Evolutionary conservation across 2,329 filamentous ascomycete species (phyloP).

Genomic region (Colletotrichum truncatum): DNA sequence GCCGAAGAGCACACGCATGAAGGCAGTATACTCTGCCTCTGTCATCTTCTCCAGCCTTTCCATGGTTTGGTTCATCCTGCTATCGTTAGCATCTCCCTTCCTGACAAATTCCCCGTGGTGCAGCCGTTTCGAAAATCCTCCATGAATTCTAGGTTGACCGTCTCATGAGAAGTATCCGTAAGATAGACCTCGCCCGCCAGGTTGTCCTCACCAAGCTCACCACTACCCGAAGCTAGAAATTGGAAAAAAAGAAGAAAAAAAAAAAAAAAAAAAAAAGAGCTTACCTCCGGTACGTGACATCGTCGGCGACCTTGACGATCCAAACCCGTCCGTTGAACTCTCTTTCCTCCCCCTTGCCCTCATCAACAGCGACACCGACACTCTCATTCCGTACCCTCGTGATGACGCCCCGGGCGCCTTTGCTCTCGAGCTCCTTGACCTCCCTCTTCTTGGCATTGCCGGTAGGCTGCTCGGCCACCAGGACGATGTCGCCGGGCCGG

Average conservation of each 20-base stretch:
- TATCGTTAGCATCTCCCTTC: neutral
- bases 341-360: conserved; percentile 62
- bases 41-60: conserved; percentile 65
- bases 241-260: too few relatives aligned
- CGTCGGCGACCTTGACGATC: conserved; percentile 74
- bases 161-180: too few relatives aligned
- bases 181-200: too few relatives aligned
- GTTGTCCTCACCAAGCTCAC: too few relatives aligned
- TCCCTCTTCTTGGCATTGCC: conserved; percentile 78
- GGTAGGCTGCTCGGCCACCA: conserved; percentile 78
- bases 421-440: conserved; percentile 74
- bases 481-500: conserved; percentile 80
- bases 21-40: conserved; percentile 65
- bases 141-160: too few relatives aligned
- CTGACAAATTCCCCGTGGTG: too few relatives aligned
- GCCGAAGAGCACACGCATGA: conserved; percentile 72
- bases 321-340: conserved; percentile 61
- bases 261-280: too few relatives aligned
- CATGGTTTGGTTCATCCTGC: conserved; percentile 72
- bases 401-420: conserved; percentile 76
- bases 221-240: too few relatives aligned
- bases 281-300: conserved; percentile 71
- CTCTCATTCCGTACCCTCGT: conserved; percentile 66
- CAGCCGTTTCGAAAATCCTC: too few relatives aligned
- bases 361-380: conserved; percentile 76